Conservation (phyloP, 1,284 basidiomycete species). For the Tausonia pullulans region DNA sequence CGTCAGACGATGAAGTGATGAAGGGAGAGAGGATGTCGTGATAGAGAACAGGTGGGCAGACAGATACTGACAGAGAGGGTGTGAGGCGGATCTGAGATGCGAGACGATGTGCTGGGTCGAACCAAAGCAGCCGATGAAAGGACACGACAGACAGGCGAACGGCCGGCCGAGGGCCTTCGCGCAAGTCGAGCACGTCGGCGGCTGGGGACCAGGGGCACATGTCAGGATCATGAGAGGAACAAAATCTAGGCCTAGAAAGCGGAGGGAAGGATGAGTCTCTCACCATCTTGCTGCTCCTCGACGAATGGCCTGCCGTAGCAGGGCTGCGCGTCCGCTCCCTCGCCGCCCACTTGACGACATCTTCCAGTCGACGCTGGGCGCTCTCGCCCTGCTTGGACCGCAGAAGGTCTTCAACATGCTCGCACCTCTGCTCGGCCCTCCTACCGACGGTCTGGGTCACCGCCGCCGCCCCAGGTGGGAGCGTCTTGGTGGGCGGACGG, state of each 20-base stretch:
- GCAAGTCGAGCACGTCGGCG: constrained; percentile 57
- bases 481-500: too few relatives aligned
- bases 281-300: not conserved
- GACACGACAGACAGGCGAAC: constrained; percentile 66
- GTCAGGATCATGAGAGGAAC: not conserved
- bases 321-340: not conserved
- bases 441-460: not conserved
- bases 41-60: not conserved
- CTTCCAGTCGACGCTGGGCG: not conserved
- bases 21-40: too few relatives aligned
- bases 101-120: constrained; percentile 47
- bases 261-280: not conserved
- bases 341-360: not conserved
- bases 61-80: constrained; percentile 53
- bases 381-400: not conserved
- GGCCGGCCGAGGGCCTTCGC: constrained; percentile 50
- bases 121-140: constrained; percentile 54
- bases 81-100: constrained; percentile 49
- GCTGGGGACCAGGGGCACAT: constrained; percentile 18
- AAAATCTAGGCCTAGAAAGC: not conserved
- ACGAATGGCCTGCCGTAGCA: not conserved
- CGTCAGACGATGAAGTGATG: not conserved
- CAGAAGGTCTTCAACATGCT: not conserved
- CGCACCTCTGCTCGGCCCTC: not conserved
- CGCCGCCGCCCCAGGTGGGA: not conserved